phyloP scores from a whole-genome alignment of 2,329 filamentous ascomycete genomes.

The Arthrobotrys conoides region DNA sequence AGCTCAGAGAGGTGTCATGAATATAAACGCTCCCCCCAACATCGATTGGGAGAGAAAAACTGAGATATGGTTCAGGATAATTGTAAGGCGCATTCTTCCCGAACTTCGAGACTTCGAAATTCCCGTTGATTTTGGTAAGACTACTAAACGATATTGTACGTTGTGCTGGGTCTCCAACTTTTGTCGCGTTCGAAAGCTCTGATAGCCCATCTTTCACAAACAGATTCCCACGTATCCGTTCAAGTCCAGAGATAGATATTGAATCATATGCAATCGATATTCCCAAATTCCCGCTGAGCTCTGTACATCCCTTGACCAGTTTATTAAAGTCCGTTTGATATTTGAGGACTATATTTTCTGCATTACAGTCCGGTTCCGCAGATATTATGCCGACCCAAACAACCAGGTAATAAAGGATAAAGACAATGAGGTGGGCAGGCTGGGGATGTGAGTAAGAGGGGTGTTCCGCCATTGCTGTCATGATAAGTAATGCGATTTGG shows the following conservation, averaged over 20 bases:
- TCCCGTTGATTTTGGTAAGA: background rate
- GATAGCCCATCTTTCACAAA: slow-evolving; percentile 5
- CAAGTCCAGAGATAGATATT: background rate
- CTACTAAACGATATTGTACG: background rate
- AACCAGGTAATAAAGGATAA: background rate
- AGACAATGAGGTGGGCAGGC: background rate
- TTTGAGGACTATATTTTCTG: slow-evolving; percentile 6
- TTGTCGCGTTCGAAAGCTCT: background rate
- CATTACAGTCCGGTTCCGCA: slow-evolving; percentile 17
- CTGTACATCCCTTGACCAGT: slow-evolving; percentile 23
- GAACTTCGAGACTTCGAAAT: slow-evolving; percentile 21
- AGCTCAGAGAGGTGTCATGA: background rate
- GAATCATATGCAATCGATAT: background rate
- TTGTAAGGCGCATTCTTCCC: background rate
- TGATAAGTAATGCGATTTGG: background rate
- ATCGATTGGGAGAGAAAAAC: background rate
- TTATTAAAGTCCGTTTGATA: slow-evolving; percentile 8
- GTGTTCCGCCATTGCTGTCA: background rate
- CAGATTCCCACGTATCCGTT: slow-evolving; percentile 22
- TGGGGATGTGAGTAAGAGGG: background rate
- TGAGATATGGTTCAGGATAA: no score
- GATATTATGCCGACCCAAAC: background rate
- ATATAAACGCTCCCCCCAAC: slow-evolving; percentile 15
- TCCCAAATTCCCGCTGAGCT: slow-evolving; percentile 24
- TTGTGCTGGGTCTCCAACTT: background rate